Evolutionary conservation across 2,329 filamentous ascomycete genomes (phyloP).

Genomic region (Talaromyces piceae): DNA sequence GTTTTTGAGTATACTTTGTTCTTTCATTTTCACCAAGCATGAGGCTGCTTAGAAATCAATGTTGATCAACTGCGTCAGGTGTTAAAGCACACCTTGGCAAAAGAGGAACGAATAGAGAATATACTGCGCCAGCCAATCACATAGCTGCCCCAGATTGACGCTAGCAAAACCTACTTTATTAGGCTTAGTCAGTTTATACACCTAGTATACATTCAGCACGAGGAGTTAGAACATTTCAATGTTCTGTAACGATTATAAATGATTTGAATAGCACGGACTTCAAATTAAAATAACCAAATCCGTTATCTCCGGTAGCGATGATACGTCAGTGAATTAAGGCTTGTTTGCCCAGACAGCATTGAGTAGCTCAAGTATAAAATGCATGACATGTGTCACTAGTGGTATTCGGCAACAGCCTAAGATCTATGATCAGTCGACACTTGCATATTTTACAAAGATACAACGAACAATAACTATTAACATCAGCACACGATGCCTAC

Average conservation of each 20-base stretch:
- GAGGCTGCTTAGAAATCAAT: background rate
- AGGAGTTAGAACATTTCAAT: background rate
- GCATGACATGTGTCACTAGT: too few relatives aligned
- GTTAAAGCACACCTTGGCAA: too few relatives aligned
- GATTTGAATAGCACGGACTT: background rate
- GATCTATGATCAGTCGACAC: too few relatives aligned
- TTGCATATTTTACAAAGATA: background rate
- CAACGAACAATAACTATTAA: background rate
- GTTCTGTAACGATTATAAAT: background rate
- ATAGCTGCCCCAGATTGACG: background rate
- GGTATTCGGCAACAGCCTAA: too few relatives aligned
- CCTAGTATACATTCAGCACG: background rate
- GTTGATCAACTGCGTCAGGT: too few relatives aligned
- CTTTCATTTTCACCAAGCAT: background rate
- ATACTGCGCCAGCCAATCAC: background rate
- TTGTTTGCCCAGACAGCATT: too few relatives aligned
- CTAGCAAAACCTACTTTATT: conserved; percentile 2
- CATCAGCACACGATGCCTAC: background rate
- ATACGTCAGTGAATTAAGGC: too few relatives aligned
- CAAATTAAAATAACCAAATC: too few relatives aligned
- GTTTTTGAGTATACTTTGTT: too few relatives aligned
- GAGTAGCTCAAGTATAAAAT: too few relatives aligned
- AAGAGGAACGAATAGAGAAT: background rate
- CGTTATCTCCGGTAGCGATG: too few relatives aligned
- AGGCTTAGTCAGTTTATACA: conserved; percentile 1